Base-by-base conservation (phyloP, 371 early-diverging fungal species). In the Mucor saturninus region DNA sequence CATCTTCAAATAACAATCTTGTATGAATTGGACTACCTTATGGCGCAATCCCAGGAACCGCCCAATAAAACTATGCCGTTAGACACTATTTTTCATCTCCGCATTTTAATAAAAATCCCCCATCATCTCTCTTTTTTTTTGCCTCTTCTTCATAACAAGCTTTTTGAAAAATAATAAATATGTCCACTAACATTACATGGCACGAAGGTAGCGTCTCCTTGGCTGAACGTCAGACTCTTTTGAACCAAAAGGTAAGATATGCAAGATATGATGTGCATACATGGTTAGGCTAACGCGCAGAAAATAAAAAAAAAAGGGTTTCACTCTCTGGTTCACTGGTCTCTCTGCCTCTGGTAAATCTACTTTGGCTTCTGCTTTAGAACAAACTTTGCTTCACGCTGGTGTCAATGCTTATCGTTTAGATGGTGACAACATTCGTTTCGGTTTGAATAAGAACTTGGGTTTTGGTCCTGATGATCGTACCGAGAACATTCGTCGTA, bases 341-440 rank as follows among this genome's bases (percentile, higher is more conserved):
- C 84, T 96, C n/a, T 94, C 95, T 13, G 97, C 94, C 4, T 92
- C 93, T 3, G 97, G 97, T 37, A 96, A 96, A 71, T 94, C 94
- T 46, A 95, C 97, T 14, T 71, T 96, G 43, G 96, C 96, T 48
- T 86, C 90, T 53, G 95, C 94, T 15, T 84, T 96, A 14, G 97
- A 96, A 75, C 91, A 93, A 68, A 85, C 90, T 49, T 75, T 96
- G 42, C 81, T 96, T 29, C 89, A 91, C 62, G 72, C 76, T 42
- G 87, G 89, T 51, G 67, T 92, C 52, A 73, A 77, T 37, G 87
- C 91, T 15, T 97, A 97, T 73, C 90, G 96, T 21, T 87, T 97
- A 45, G 97, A 97, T 69, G 97, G 97, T 56, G 97, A 97, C 81
- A 97, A 97, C 75, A 90, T 97, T 58, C 91, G 97, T 29, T 95